phyloP scores from a whole-genome alignment of 331 rosid species.

The Dryas integrifolia region DNA sequence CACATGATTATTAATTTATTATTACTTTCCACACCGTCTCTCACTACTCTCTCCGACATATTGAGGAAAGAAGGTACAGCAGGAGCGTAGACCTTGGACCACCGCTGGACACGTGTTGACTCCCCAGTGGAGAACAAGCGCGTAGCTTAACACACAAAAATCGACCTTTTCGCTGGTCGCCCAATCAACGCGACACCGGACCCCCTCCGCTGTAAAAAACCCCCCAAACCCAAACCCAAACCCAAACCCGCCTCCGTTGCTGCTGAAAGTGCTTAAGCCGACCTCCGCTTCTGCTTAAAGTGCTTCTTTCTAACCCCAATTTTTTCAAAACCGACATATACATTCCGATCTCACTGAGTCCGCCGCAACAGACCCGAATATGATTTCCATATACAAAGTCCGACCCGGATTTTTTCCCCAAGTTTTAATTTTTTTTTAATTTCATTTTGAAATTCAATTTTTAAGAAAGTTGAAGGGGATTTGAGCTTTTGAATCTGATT shows the following conservation, averaged over 20 bases:
- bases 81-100: not conserved
- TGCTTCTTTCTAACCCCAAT: not conserved
- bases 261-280: not conserved
- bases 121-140: not conserved
- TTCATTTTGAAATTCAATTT: not conserved
- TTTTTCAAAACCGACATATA: not conserved
- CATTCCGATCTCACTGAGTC: not conserved
- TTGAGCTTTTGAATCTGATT: not conserved
- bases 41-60: not conserved
- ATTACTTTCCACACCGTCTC: not conserved
- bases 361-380: not conserved
- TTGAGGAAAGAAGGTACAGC: not conserved
- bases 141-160: not conserved
- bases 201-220: not conserved
- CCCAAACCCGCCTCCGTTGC: not conserved
- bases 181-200: not conserved
- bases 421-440: not conserved
- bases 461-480: no score
- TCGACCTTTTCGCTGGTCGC: not conserved
- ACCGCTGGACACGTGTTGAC: constrained; percentile 3
- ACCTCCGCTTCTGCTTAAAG: not conserved
- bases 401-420: constrained; percentile 9
- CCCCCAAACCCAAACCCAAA: not conserved
- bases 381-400: not conserved
- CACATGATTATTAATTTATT: not conserved